A percentile compares a stretch with the other conserved stretches of the same genome.
Evolutionary conservation across 2,329 filamentous ascomycete species (phyloP).

Genomic region (Dryadomyces quercus-mongolicae): DNA sequence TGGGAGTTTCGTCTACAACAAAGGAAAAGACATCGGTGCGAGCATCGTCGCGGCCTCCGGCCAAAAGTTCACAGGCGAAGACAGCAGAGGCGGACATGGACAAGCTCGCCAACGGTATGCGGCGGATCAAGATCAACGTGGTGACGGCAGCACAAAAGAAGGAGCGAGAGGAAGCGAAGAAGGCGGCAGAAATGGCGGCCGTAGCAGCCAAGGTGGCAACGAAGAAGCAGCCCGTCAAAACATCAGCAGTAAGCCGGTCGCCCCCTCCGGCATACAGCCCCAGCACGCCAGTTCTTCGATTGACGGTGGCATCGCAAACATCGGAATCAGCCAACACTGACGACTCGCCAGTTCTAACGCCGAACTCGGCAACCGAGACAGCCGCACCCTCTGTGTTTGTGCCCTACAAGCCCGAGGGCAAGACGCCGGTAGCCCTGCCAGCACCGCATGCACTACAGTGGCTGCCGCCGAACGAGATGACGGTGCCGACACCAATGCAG

Average conservation of each 20-base stretch:
- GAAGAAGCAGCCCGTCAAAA: no score
- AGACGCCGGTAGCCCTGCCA: slow-evolving; percentile 8
- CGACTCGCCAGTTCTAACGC: slow-evolving; percentile 11
- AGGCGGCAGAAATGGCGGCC: neutral
- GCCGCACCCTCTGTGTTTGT: slow-evolving; percentile 32
- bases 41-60: slow-evolving; percentile 5
- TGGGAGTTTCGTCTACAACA: neutral
- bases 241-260: neutral
- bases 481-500: slow-evolving; percentile 18
- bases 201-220: neutral
- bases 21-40: neutral
- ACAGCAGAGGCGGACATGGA: slow-evolving; percentile 32
- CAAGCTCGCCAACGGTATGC: slow-evolving; percentile 44
- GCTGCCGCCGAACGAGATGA: neutral
- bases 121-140: slow-evolving; percentile 50
- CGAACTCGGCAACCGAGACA: neutral
- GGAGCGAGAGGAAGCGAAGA: slow-evolving; percentile 26
- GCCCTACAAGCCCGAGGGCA: slow-evolving; percentile 43
- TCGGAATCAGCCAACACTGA: slow-evolving; percentile 7
- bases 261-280: neutral
- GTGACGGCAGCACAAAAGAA: slow-evolving; percentile 47
- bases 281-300: neutral
- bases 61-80: slow-evolving; percentile 11
- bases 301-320: slow-evolving; percentile 4
- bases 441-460: neutral